A percentile compares a stretch with the other conserved stretches of the same genome.
These are phyloP conservation scores for bread wheat (Triticum aestivum) DNA, from an alignment of 176 grass and related monocot species.

Conservation along the genomic window DNA sequence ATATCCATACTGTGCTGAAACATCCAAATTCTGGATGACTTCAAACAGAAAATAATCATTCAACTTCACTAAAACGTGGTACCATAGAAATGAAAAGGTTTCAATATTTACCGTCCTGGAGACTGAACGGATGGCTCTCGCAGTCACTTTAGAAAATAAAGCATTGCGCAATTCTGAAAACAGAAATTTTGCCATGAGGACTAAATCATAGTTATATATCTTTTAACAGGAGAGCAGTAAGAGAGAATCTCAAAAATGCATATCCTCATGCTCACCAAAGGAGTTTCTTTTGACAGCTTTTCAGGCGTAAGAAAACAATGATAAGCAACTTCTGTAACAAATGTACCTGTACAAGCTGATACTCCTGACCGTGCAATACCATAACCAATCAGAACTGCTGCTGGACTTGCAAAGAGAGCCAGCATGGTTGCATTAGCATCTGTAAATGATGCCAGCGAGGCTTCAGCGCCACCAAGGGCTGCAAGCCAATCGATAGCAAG, in stretches of 20 bases:
- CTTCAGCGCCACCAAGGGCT: conserved; percentile 62
- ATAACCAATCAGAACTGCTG: conserved; percentile 96
- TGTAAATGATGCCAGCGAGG: conserved; percentile 80
- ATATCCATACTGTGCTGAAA: conserved; percentile 29
- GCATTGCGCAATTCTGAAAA: conserved; percentile 84
- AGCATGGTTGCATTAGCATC: conserved; percentile 89
- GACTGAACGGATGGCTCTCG: conserved; percentile 89
- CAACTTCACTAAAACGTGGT: neutral
- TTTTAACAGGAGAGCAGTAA: conserved; percentile 5
- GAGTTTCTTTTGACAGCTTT: conserved; percentile 11
- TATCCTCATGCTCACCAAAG: conserved; percentile 7
- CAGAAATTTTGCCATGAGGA: conserved; percentile 35
- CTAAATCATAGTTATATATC: conserved; percentile 6
- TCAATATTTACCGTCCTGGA: conserved; percentile 70
- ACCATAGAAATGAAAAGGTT: conserved; percentile 6
- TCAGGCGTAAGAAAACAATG: neutral
- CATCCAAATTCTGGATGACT: conserved; percentile 5
- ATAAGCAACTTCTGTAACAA: conserved; percentile 1
- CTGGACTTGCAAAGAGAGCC: conserved; percentile 96
- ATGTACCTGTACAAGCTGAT: conserved; percentile 85
- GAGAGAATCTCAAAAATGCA: neutral
- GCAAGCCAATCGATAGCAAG: conserved; percentile 95
- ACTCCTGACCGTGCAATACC: conserved; percentile 93
- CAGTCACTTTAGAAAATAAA: conserved; percentile 94
- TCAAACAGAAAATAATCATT: neutral